Percentiles rank a stretch among this genome's conserved stretches.
These are phyloP conservation scores for Penicillium sp. DNA, from an alignment of 2,329 filamentous ascomycete genomes.

Conservation along the genomic window DNA sequence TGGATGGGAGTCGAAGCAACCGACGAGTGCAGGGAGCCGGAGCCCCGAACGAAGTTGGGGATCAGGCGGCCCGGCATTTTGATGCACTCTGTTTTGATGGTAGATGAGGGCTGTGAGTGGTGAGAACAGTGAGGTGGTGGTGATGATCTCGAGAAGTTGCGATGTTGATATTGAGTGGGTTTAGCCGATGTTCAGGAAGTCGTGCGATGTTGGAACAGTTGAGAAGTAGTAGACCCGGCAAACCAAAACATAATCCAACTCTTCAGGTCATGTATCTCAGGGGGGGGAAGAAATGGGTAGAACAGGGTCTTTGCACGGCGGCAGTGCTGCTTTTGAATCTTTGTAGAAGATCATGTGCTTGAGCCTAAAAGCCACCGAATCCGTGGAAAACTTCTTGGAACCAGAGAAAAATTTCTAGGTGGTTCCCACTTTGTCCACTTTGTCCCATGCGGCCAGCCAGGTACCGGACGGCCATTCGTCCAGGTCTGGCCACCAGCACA, in stretches of 20 bases:
- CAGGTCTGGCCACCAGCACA: slow-evolving; percentile 28
- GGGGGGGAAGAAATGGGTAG: not conserved
- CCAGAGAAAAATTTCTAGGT: slow-evolving; percentile 25
- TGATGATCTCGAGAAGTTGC: not conserved
- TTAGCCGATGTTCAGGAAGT: slow-evolving; percentile 22
- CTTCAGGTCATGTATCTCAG: not conserved
- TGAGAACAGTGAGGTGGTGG: not conserved
- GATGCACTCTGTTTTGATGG: slow-evolving; percentile 2
- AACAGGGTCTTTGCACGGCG: not conserved
- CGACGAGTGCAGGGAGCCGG: slow-evolving; percentile 33
- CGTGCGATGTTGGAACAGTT: slow-evolving; percentile 29
- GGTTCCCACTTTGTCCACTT: slow-evolving; percentile 29
- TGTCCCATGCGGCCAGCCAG: slow-evolving; percentile 17
- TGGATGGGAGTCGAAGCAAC: slow-evolving; percentile 31
- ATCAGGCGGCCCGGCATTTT: slow-evolving; percentile 46
- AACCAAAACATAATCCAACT: slow-evolving; percentile 20
- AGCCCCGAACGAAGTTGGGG: slow-evolving; percentile 42
- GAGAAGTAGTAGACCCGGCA: slow-evolving; percentile 14
- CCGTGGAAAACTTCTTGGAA: slow-evolving; percentile 23
- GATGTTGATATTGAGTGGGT: not conserved
- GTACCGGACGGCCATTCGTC: slow-evolving; percentile 17
- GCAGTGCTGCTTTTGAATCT: slow-evolving; percentile 25
- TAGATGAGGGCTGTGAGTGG: not conserved
- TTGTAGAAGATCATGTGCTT: slow-evolving; percentile 26
- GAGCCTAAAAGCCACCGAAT: slow-evolving; percentile 22